A percentile compares a stretch with the other conserved stretches of the same genome.
These are phyloP conservation scores for Puccinia triticina DNA, from an alignment of 1,284 basidiomycete species.

Conservation along the genomic window DNA sequence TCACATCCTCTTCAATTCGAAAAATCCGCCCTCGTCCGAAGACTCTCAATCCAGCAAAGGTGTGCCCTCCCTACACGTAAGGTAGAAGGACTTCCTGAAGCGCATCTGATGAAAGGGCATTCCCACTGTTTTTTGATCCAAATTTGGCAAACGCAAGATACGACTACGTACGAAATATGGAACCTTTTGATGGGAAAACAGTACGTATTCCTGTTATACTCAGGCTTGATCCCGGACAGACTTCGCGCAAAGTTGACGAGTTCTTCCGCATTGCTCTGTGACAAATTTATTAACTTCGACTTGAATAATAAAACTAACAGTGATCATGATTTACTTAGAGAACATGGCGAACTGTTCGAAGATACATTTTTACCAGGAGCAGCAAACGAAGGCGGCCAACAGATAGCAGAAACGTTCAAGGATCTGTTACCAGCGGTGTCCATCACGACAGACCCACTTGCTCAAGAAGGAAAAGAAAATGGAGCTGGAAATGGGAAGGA, in stretches of 20 bases:
- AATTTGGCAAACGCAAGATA: background rate
- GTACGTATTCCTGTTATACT: background rate
- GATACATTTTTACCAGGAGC: background rate
- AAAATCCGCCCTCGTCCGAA: background rate
- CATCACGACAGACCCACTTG: background rate
- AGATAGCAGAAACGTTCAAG: conserved; percentile 8
- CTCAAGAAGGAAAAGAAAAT: background rate
- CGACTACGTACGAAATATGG: background rate
- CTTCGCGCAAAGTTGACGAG: background rate
- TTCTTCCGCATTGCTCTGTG: background rate
- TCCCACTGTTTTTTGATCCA: background rate
- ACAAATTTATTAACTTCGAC: background rate
- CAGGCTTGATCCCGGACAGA: background rate
- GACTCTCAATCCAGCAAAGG: background rate
- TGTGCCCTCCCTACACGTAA: background rate
- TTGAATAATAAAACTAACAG: background rate
- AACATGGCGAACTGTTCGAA: conserved; percentile 4
- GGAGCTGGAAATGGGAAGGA: background rate
- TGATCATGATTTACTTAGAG: background rate
- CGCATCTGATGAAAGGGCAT: background rate
- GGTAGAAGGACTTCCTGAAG: background rate
- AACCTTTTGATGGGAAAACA: conserved; percentile 4
- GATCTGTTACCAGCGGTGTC: background rate
- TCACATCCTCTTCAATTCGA: conserved; percentile 11
- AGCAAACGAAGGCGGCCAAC: background rate